A percentile compares a stretch with the other conserved stretches of the same genome.
Conservation (phyloP, 2,329 filamentous ascomycete genomes). For the Apiospora kogelbergensis region DNA sequence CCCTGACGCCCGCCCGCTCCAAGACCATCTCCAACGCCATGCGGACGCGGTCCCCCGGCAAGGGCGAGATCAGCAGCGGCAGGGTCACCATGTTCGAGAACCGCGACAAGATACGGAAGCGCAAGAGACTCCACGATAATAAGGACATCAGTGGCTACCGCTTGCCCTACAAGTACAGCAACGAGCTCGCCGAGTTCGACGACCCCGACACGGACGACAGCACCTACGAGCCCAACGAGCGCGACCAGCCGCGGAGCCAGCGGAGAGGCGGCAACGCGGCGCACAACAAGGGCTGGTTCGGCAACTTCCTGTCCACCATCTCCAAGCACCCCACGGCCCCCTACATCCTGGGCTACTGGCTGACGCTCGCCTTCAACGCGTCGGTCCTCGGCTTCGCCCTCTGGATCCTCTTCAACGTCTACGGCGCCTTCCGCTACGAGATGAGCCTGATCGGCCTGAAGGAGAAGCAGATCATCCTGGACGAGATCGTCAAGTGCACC, state of each 20-base stretch:
- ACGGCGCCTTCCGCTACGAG: slow-evolving; percentile 73
- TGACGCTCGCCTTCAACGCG: slow-evolving; percentile 63
- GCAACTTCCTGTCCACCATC: slow-evolving; percentile 48
- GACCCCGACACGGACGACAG: slow-evolving; percentile 49
- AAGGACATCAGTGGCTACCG: slow-evolving; percentile 49
- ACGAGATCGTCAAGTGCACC: slow-evolving; percentile 72
- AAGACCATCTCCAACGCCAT: slow-evolving; percentile 21
- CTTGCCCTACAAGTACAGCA: slow-evolving; percentile 43
- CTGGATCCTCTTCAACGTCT: slow-evolving; percentile 69
- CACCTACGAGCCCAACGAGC: slow-evolving; percentile 26
- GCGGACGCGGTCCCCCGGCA: slow-evolving; percentile 48
- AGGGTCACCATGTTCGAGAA: slow-evolving; percentile 29
- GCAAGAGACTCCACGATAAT: slow-evolving; percentile 52
- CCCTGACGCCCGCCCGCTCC: slow-evolving; percentile 50
- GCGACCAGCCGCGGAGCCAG: slow-evolving; percentile 15
- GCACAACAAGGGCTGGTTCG: slow-evolving; percentile 38
- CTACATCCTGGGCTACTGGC: slow-evolving; percentile 58
- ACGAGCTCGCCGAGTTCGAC: slow-evolving; percentile 45
- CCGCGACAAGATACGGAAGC: slow-evolving; percentile 51
- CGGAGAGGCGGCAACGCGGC: slow-evolving; percentile 23
- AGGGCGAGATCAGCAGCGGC: slow-evolving; percentile 60
- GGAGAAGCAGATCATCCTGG: slow-evolving; percentile 53
- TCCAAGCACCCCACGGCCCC: slow-evolving; percentile 60
- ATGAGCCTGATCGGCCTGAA: slow-evolving; percentile 66
- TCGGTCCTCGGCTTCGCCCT: slow-evolving; percentile 54